phyloP scores from a whole-genome alignment of 306 rosid genomes.

The Begonia loranthoides region DNA sequence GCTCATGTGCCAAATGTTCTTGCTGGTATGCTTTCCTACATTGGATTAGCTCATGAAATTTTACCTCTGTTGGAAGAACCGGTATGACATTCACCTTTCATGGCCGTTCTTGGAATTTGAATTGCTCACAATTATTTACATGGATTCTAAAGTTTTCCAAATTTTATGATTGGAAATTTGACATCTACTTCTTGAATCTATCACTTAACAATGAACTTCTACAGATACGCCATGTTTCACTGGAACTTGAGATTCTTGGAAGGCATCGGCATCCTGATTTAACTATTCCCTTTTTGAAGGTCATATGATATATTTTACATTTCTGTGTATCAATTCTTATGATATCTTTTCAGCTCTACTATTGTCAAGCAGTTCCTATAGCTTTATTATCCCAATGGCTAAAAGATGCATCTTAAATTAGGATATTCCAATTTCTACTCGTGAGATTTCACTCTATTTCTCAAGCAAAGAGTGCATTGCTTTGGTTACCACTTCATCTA shows the following conservation, averaged over 20 bases:
- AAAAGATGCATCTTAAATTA: too few species aligned
- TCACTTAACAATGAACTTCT: slow-evolving; percentile 12
- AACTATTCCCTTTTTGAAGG: slow-evolving; percentile 78
- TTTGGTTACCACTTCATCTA: too few species aligned
- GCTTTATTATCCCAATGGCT: too few species aligned
- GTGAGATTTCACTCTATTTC: too few species aligned
- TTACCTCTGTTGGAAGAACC: slow-evolving; percentile 90
- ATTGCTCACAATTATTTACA: not conserved
- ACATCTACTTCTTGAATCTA: not conserved
- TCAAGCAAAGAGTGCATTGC: too few species aligned
- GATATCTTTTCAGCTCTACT: not conserved
- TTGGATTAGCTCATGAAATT: slow-evolving; percentile 81
- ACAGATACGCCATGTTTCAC: slow-evolving; percentile 75
- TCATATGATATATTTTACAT: slow-evolving; percentile 1
- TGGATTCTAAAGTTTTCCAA: too few species aligned
- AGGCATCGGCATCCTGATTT: slow-evolving; percentile 88
- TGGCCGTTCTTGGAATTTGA: not conserved
- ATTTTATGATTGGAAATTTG: too few species aligned
- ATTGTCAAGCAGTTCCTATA: too few species aligned
- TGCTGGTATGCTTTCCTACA: slow-evolving; percentile 74
- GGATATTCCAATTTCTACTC: too few species aligned
- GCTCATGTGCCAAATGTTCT: slow-evolving; percentile 74
- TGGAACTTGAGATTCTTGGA: slow-evolving; percentile 91
- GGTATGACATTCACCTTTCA: slow-evolving; percentile 23
- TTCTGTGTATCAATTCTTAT: not conserved